Evolutionary conservation across 2,329 filamentous ascomycete species (phyloP).

Genomic region (Calonectria naviculata): DNA sequence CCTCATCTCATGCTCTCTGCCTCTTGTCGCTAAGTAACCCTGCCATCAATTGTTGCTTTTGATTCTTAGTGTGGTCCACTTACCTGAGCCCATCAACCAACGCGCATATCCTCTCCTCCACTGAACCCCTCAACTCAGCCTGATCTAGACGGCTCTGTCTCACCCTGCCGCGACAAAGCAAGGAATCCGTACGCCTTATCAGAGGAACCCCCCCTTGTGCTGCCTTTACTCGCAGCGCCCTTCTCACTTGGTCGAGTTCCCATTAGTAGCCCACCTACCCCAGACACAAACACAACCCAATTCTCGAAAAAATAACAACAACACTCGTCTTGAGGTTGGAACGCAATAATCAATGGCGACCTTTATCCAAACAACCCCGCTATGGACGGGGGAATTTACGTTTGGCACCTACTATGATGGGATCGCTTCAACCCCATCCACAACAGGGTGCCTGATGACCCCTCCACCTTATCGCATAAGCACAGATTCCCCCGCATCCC

Average conservation of each 20-base stretch:
- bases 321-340: neutral
- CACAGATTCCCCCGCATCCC: conserved; percentile 33
- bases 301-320: neutral
- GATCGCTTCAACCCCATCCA: conserved; percentile 9
- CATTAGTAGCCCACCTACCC: neutral
- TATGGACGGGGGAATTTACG: neutral
- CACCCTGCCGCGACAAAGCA: neutral
- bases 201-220: neutral
- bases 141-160: conserved; percentile 5
- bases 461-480: conserved; percentile 34
- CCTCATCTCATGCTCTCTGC: neutral
- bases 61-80: conserved; percentile 8
- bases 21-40: neutral
- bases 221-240: neutral
- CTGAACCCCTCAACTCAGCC: conserved; percentile 7
- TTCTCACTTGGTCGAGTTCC: neutral
- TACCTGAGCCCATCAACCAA: conserved; percentile 3
- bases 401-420: conserved; percentile 16
- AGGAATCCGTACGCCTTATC: neutral
- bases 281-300: neutral
- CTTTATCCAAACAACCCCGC: conserved; percentile 7
- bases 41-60: conserved; percentile 10
- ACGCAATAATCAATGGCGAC: conserved; percentile 12
- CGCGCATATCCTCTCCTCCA: conserved; percentile 3
- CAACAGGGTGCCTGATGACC: conserved; percentile 20